A percentile compares a stretch with the other conserved stretches of the same genome.
Conservation (phyloP, 352 stramenopile species). For the Globisporangium recalcitrans region DNA sequence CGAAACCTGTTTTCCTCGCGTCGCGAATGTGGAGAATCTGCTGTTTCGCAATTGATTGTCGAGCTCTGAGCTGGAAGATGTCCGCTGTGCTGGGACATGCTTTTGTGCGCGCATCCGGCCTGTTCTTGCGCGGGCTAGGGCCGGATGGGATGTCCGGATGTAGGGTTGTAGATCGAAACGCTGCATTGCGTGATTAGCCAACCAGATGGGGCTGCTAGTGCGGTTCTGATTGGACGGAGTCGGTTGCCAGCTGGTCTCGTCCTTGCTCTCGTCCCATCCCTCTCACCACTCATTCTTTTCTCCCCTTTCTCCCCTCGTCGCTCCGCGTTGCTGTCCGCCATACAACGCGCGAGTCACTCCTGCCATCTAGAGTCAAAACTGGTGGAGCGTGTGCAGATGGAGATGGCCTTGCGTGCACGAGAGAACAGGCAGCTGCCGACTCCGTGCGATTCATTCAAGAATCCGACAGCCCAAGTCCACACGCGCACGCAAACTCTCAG, state of each 20-base stretch:
- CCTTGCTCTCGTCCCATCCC: conserved; percentile 7
- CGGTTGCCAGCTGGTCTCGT: neutral
- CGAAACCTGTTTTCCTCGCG: too few species aligned
- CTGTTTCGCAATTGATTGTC: too few species aligned
- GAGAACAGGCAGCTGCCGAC: conserved; percentile 7
- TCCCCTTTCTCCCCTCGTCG: neutral
- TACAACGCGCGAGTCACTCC: conserved; percentile 1
- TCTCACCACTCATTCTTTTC: conserved; percentile 12
- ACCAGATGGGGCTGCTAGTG: neutral
- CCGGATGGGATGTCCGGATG: neutral
- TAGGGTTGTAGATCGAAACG: conserved; percentile 10
- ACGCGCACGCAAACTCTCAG: conserved; percentile 4
- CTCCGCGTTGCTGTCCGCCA: neutral
- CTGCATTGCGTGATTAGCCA: conserved; percentile 11
- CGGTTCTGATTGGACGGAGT: conserved; percentile 2
- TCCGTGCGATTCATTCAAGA: conserved; percentile 9
- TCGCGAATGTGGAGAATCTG: too few species aligned
- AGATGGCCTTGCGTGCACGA: conserved; percentile 6
- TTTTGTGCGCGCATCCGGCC: neutral
- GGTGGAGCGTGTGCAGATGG: conserved; percentile 6
- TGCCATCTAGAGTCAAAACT: conserved; percentile 3
- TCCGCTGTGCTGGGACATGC: conserved; percentile 1
- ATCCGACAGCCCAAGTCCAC: conserved; percentile 11
- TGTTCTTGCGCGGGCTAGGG: neutral
- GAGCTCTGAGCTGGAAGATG: too few species aligned